A percentile compares a stretch with the other conserved stretches of the same genome.
Conservation (phyloP, 192 early-diverging fungal species). For the Mortierella antarctica region DNA sequence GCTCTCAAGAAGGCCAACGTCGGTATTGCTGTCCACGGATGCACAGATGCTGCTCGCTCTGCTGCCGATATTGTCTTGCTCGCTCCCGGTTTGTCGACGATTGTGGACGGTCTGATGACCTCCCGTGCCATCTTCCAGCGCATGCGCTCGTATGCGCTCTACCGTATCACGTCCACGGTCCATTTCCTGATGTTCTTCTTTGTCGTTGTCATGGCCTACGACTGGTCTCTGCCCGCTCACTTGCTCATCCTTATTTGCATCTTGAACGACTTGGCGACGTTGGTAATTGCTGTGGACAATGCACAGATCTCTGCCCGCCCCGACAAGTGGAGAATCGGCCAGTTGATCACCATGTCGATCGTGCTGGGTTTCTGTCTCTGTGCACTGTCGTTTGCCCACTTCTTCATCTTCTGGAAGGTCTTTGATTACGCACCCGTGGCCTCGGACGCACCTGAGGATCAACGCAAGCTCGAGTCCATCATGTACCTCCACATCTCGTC, state of each 20-base stretch:
- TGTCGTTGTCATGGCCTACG: conserved; percentile 80
- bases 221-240: conserved; percentile 82
- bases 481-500: conserved; percentile 91
- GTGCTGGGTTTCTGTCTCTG: conserved; percentile 79
- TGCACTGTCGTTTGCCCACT: conserved; percentile 80
- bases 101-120: conserved; percentile 85
- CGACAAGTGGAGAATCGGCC: conserved; percentile 95
- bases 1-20: conserved; percentile 98
- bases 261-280: conserved; percentile 85
- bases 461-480: conserved; percentile 75
- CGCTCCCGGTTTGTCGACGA: conserved; percentile 84
- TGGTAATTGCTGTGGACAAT: conserved; percentile 92
- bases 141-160: conserved; percentile 87
- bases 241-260: conserved; percentile 87
- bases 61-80: conserved; percentile 97
- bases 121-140: conserved; percentile 92
- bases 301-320: conserved; percentile 84
- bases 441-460: conserved; percentile 42
- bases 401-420: conserved; percentile 76
- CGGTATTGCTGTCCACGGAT: conserved; percentile 95
- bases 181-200: conserved; percentile 96
- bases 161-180: conserved; percentile 92
- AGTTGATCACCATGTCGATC: conserved; percentile 81
- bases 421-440: conserved; percentile 61
- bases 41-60: conserved; percentile 95